Evolutionary conservation across 1,284 basidiomycete species (phyloP).

Genomic region (Ganoderma sp.): DNA sequence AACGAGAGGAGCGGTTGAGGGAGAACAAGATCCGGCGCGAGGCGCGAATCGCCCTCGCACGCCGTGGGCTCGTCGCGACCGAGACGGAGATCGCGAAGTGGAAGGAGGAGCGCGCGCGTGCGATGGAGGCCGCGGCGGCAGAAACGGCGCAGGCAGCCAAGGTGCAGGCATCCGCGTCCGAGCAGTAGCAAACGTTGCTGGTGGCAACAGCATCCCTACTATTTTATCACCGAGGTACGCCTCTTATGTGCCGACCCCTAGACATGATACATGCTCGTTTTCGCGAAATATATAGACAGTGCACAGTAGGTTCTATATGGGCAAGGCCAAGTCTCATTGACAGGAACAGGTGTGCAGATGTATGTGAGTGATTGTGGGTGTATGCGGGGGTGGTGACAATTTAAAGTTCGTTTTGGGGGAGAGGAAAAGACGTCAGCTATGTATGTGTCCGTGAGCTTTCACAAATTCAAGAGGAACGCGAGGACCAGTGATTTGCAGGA

Average conservation of each 20-base stretch:
- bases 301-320: constrained; percentile 20
- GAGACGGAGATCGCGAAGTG: constrained; percentile 85
- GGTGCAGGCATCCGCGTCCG: constrained; percentile 10
- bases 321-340: constrained; percentile 7
- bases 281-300: constrained; percentile 23
- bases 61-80: constrained; percentile 77
- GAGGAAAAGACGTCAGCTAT: constrained; percentile 14
- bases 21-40: constrained; percentile 75
- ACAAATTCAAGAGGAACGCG: background rate
- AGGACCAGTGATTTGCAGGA: constrained; percentile 9
- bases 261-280: constrained; percentile 2
- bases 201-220: background rate
- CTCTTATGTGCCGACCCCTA: background rate
- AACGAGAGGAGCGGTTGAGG: constrained; percentile 64
- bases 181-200: constrained; percentile 4
- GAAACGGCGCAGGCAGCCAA: constrained; percentile 20
- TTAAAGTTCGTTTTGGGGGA: constrained; percentile 1
- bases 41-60: constrained; percentile 76
- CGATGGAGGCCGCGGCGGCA: constrained; percentile 16
- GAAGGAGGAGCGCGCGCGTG: constrained; percentile 51
- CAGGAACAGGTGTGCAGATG: background rate
- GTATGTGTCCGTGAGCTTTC: constrained; percentile 10
- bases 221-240: background rate
- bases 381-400: background rate
- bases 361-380: background rate